A percentile compares a stretch with the other conserved stretches of the same genome.
phyloP scores from a whole-genome alignment of 169 alveolate species.

The Plasmodium adleri region DNA sequence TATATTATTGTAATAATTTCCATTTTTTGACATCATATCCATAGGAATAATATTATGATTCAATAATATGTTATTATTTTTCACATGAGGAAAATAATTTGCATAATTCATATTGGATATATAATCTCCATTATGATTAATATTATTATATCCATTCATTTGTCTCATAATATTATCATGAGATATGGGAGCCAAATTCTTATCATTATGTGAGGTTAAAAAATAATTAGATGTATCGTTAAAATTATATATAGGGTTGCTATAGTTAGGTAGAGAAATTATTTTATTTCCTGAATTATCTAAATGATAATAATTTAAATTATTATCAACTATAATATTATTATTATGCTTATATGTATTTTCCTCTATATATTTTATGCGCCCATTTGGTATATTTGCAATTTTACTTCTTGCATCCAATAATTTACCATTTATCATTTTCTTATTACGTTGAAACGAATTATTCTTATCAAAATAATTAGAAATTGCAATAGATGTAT shows the following conservation, averaged over 20 bases:
- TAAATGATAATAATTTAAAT: background rate
- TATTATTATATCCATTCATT: background rate
- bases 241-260: slow-evolving; percentile 10
- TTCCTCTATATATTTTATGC: background rate
- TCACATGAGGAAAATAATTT: background rate
- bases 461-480: background rate
- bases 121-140: background rate
- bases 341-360: slow-evolving; percentile 15
- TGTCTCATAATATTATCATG: slow-evolving; percentile 10
- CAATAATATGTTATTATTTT: slow-evolving; percentile 2
- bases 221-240: slow-evolving; percentile 3
- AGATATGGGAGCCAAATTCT: background rate
- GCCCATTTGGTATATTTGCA: background rate
- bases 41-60: slow-evolving; percentile 6
- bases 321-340: background rate
- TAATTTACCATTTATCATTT: background rate
- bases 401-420: background rate
- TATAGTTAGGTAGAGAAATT: background rate
- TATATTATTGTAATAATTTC: slow-evolving; percentile 17
- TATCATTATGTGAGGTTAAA: background rate
- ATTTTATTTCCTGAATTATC: slow-evolving; percentile 4
- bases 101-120: background rate
- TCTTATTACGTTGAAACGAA: background rate
- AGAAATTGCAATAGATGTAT: background rate
- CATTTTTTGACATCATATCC: slow-evolving; percentile 12